Evolutionary conservation across 495 filamentous ascomycete genomes (phyloP).

Genomic region (Thozetella sp.): DNA sequence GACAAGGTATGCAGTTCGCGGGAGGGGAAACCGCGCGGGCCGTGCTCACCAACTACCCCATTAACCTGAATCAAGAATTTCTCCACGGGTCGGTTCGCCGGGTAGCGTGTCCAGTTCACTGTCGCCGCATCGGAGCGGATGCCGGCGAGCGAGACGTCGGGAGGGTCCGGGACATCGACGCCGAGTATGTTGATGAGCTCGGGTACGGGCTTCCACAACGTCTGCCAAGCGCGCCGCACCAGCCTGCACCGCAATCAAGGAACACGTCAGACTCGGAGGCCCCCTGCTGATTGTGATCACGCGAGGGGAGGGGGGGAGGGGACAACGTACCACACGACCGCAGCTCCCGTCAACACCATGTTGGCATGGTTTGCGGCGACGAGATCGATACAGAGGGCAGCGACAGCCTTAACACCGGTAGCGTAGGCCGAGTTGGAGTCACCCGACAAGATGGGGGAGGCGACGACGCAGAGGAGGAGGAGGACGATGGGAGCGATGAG

Average conservation of each 20-base stretch:
- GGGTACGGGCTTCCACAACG: slow-evolving; percentile 86
- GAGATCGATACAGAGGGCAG: slow-evolving; percentile 35
- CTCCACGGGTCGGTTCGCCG: slow-evolving; percentile 73
- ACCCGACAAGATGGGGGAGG: slow-evolving; percentile 43
- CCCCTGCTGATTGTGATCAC: neutral
- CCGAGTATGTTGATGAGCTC: slow-evolving; percentile 88
- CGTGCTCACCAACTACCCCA: slow-evolving; percentile 76
- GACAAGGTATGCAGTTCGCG: neutral
- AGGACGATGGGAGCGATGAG: slow-evolving; percentile 45
- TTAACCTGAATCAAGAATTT: slow-evolving; percentile 94
- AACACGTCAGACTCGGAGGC: slow-evolving; percentile 2
- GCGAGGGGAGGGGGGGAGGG: neutral
- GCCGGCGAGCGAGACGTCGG: slow-evolving; percentile 88
- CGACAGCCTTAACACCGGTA: slow-evolving; percentile 27
- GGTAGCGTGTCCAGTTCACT: slow-evolving; percentile 87
- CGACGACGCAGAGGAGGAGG: slow-evolving; percentile 45
- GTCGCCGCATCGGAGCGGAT: slow-evolving; percentile 84
- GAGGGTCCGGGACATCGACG: slow-evolving; percentile 87
- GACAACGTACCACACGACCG: slow-evolving; percentile 42
- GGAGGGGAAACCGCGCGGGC: neutral
- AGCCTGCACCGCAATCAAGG: slow-evolving; percentile 55
- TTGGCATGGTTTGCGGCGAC: slow-evolving; percentile 39
- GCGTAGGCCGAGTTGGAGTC: slow-evolving; percentile 35
- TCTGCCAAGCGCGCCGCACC: slow-evolving; percentile 77
- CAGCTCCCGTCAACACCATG: slow-evolving; percentile 45